Conservation (phyloP, 495 filamentous ascomycete species). For the Penicillium maclennaniae region DNA sequence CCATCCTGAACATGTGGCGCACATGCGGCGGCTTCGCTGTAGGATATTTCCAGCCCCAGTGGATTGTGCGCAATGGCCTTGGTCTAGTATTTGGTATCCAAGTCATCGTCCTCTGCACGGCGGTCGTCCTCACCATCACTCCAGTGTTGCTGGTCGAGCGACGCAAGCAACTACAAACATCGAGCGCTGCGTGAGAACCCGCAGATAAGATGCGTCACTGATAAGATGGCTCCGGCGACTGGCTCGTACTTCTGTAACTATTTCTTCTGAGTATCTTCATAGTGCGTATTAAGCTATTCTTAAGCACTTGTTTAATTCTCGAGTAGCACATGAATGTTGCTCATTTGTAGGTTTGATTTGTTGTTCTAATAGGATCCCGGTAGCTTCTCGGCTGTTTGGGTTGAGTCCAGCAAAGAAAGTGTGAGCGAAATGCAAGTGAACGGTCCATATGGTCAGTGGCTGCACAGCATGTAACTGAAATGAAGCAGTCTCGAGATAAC, state of each 20-base stretch:
- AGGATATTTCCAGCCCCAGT: conserved; percentile 44
- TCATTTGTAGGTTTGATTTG: not conserved
- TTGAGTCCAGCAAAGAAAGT: not conserved
- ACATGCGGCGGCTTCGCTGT: conserved; percentile 45
- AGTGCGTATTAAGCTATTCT: no score
- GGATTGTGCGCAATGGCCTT: conserved; percentile 38
- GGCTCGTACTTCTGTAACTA: not conserved
- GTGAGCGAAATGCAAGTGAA: conserved; percentile 3
- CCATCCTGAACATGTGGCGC: conserved; percentile 44
- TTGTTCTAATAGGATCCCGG: not conserved
- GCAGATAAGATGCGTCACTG: not conserved
- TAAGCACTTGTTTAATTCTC: no score
- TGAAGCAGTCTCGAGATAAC: conserved; percentile 11
- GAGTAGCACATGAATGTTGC: not conserved
- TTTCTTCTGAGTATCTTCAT: not conserved
- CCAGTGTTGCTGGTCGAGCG: conserved; percentile 24
- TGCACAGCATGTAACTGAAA: conserved; percentile 10
- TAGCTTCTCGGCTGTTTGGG: not conserved
- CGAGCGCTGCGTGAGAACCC: not conserved
- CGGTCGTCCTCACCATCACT: conserved; percentile 28
- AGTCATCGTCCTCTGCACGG: conserved; percentile 35
- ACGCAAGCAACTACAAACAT: not conserved
- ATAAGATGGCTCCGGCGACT: not conserved
- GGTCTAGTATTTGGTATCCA: conserved; percentile 45
- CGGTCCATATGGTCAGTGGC: conserved; percentile 4